Conservation (phyloP, 179 eudicot species). For the Spinacia oleracea region DNA sequence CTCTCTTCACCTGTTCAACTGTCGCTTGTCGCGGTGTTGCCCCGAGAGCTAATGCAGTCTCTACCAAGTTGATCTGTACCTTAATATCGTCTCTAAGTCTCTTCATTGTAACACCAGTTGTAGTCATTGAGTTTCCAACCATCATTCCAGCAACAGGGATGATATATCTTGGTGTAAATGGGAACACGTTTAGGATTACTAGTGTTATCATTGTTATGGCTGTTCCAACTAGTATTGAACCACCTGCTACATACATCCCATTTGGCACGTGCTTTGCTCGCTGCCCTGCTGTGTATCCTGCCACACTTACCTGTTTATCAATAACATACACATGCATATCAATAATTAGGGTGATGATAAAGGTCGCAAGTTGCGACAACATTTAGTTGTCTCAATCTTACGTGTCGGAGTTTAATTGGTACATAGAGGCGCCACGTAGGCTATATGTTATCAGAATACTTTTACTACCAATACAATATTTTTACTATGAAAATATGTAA, state of each 20-base stretch:
- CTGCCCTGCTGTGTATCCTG: slow-evolving; percentile 90
- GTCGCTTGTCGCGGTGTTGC: slow-evolving; percentile 90
- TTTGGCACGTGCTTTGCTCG: slow-evolving; percentile 85
- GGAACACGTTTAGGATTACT: slow-evolving; percentile 68
- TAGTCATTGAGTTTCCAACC: slow-evolving; percentile 95
- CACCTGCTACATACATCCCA: slow-evolving; percentile 80
- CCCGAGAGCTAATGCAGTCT: slow-evolving; percentile 88
- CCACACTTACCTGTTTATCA: slow-evolving; percentile 65
- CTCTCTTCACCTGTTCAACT: slow-evolving; percentile 64
- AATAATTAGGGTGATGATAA: too few species aligned
- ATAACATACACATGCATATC: not conserved
- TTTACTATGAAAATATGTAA: too few species aligned
- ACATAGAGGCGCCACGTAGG: too few species aligned
- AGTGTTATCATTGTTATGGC: slow-evolving; percentile 66
- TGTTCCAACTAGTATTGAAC: slow-evolving; percentile 74
- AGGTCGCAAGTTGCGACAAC: too few species aligned
- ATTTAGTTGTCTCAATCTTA: too few species aligned
- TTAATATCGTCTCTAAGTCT: slow-evolving; percentile 82
- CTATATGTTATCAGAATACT: too few species aligned
- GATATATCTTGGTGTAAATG: slow-evolving; percentile 84
- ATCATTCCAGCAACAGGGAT: slow-evolving; percentile 95
- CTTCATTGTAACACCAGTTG: slow-evolving; percentile 94
- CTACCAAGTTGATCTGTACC: slow-evolving; percentile 72
- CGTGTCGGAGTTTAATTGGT: too few species aligned
- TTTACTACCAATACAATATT: too few species aligned